Conservation (phyloP, 2,329 filamentous ascomycete species). For the Emmonsiellopsis sp. region DNA sequence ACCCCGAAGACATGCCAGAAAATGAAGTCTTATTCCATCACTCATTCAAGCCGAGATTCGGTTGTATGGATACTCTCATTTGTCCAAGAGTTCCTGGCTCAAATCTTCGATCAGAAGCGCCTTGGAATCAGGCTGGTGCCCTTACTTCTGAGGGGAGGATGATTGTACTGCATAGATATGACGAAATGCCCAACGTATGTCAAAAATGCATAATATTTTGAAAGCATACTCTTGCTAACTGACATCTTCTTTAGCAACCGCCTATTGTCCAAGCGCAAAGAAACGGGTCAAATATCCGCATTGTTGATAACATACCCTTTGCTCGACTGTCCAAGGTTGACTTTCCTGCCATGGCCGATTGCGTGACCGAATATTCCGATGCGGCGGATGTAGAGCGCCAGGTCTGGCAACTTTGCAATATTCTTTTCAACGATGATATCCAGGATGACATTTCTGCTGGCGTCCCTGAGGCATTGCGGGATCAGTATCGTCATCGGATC, state of each 20-base stretch:
- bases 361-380: conserved; percentile 19
- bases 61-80: conserved; percentile 62
- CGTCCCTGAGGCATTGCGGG: conserved; percentile 30
- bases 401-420: conserved; percentile 77
- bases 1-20: conserved; percentile 53
- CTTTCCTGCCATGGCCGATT: conserved; percentile 25
- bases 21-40: conserved; percentile 61
- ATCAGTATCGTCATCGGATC: conserved; percentile 35
- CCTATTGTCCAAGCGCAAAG: conserved; percentile 28
- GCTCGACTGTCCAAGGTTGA: conserved; percentile 30
- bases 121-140: conserved; percentile 47
- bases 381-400: conserved; percentile 28
- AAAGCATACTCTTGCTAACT: background rate
- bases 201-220: background rate
- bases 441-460: conserved; percentile 37
- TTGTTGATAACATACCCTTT: conserved; percentile 51
- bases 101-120: conserved; percentile 16
- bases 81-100: conserved; percentile 38
- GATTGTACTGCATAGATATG: conserved; percentile 3
- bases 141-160: conserved; percentile 57
- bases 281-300: conserved; percentile 35
- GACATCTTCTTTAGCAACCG: conserved; percentile 13
- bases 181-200: background rate
- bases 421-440: conserved; percentile 68
- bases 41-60: conserved; percentile 72